Conservation (phyloP, 352 stramenopile genomes). For the Globisporangium lucens region DNA sequence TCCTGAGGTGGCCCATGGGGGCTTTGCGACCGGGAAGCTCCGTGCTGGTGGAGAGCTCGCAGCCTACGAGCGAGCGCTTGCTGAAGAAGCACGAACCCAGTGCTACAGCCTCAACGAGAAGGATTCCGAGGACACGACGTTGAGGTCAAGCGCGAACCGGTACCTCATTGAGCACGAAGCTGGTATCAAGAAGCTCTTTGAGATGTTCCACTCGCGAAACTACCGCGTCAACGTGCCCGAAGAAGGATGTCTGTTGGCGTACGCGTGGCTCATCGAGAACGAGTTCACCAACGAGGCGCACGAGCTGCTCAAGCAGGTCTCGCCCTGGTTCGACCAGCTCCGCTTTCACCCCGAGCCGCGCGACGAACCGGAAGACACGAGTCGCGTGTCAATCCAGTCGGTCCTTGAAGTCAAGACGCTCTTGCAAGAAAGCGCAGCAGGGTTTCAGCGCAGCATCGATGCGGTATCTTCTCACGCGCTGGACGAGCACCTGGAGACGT, state of each 20-base stretch:
- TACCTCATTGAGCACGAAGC: conserved; percentile 8
- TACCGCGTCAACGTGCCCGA: conserved; percentile 20
- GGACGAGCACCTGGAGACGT: neutral
- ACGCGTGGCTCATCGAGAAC: conserved; percentile 19
- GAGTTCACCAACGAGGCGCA: conserved; percentile 4
- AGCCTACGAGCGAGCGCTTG: conserved; percentile 6
- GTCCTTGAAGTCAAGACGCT: neutral
- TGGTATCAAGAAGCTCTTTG: neutral
- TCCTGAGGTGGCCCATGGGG: conserved; percentile 15
- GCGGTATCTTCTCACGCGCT: neutral
- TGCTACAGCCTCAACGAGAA: neutral
- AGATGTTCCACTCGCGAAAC: conserved; percentile 19
- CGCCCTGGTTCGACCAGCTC: conserved; percentile 16
- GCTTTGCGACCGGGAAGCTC: conserved; percentile 13
- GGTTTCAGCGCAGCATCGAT: neutral
- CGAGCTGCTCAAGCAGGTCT: conserved; percentile 10
- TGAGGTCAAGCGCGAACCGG: neutral
- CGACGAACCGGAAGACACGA: conserved; percentile 12
- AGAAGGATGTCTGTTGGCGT: conserved; percentile 23
- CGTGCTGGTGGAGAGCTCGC: conserved; percentile 7
- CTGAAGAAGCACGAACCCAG: neutral
- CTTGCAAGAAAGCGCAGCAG: neutral
- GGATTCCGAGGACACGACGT: neutral
- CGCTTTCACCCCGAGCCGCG: conserved; percentile 17
- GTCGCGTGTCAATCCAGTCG: conserved; percentile 4